These are phyloP conservation scores for Raphanus raphanistrum DNA, from an alignment of 345 rosid species.

Conservation along the genomic window DNA sequence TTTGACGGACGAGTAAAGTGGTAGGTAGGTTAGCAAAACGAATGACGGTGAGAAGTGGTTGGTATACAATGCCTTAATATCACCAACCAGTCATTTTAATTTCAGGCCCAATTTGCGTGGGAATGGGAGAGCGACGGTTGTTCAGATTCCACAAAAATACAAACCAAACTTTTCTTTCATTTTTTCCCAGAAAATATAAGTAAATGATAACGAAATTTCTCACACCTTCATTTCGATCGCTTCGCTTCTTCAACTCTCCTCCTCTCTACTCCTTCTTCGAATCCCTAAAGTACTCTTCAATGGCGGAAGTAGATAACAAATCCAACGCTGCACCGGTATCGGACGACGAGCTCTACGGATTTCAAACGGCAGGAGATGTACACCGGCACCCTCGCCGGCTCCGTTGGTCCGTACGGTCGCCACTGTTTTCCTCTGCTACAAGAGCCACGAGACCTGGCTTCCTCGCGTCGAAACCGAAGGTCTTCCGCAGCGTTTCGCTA, in stretches of 20 bases:
- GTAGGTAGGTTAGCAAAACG: neutral
- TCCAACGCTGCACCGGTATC: slow-evolving; percentile 39
- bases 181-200: neutral
- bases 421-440: slow-evolving; percentile 79
- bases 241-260: slow-evolving; percentile 29
- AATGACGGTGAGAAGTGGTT: neutral
- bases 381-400: slow-evolving; percentile 53
- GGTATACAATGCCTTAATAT: slow-evolving; percentile 13
- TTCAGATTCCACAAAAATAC: slow-evolving; percentile 1
- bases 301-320: slow-evolving; percentile 49
- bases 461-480: slow-evolving; percentile 69
- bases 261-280: slow-evolving; percentile 7
- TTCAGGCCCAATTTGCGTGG: slow-evolving; percentile 32
- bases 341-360: slow-evolving; percentile 63
- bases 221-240: slow-evolving; percentile 24
- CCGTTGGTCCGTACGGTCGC: slow-evolving; percentile 73
- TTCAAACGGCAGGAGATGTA: slow-evolving; percentile 82
- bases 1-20: neutral
- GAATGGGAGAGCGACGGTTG: slow-evolving; percentile 29
- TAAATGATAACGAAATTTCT: slow-evolving; percentile 32
- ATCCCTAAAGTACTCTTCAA: slow-evolving; percentile 35
- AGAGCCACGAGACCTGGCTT: slow-evolving; percentile 64
- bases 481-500: slow-evolving; percentile 65
- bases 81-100: slow-evolving; percentile 32
- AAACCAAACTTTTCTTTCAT: neutral